A percentile compares a stretch with the other conserved stretches of the same genome.
phyloP scores from a whole-genome alignment of 805 yeast genomes.

The Suhomyces vadensis region DNA sequence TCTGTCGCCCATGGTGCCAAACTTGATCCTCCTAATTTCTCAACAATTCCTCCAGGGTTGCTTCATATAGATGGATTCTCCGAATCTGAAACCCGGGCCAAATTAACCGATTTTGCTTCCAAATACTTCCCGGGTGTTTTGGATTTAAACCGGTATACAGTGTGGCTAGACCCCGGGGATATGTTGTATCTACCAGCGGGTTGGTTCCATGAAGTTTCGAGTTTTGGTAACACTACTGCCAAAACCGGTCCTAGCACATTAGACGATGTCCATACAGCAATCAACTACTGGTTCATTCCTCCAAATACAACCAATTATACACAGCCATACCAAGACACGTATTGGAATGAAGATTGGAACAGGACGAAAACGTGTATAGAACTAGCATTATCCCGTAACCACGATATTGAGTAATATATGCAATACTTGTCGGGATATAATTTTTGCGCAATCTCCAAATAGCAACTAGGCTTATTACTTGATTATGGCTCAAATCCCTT shows the following conservation, averaged over 20 bases:
- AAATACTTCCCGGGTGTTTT: slow-evolving; percentile 51
- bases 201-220: slow-evolving; percentile 81
- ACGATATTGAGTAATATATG: background rate
- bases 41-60: slow-evolving; percentile 60
- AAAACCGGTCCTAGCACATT: slow-evolving; percentile 14
- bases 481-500: too few species aligned
- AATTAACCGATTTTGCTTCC: slow-evolving; percentile 39
- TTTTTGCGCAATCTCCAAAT: too few species aligned
- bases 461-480: background rate
- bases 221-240: slow-evolving; percentile 45
- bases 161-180: slow-evolving; percentile 59
- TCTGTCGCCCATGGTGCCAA: slow-evolving; percentile 11
- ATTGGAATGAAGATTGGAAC: slow-evolving; percentile 56
- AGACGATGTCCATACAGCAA: slow-evolving; percentile 52
- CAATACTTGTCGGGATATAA: too few species aligned
- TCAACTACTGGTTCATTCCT: slow-evolving; percentile 77
- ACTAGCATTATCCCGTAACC: background rate
- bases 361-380: slow-evolving; percentile 38
- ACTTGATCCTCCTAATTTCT: slow-evolving; percentile 69
- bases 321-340: slow-evolving; percentile 47
- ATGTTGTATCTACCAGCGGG: slow-evolving; percentile 74
- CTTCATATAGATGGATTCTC: slow-evolving; percentile 58
- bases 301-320: slow-evolving; percentile 42
- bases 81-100: slow-evolving; percentile 22
- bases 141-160: slow-evolving; percentile 42